Evolutionary conservation across 371 early-diverging fungal genomes (phyloP).

Genomic region (Rhizopus microsporus): DNA sequence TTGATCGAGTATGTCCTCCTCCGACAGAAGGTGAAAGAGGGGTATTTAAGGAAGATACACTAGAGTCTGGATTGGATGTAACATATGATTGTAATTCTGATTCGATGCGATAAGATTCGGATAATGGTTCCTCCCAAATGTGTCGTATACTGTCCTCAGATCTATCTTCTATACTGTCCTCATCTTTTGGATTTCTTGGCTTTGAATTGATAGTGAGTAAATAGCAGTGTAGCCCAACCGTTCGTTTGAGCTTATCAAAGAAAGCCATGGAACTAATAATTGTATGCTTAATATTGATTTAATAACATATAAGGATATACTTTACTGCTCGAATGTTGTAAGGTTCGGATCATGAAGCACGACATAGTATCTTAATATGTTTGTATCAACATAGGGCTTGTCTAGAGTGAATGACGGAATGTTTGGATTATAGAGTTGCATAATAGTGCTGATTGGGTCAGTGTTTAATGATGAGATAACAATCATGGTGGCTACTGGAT

Average conservation of each 20-base stretch:
- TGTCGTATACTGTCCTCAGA: conserved; percentile 18
- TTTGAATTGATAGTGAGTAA: conserved; percentile 61
- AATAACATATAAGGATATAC: conserved; percentile 9
- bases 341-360: conserved; percentile 72
- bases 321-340: conserved; percentile 58
- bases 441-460: conserved; percentile 75
- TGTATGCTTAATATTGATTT: not conserved
- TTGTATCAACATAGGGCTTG: conserved; percentile 68
- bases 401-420: conserved; percentile 59
- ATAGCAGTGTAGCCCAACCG: conserved; percentile 69
- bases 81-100: conserved; percentile 31
- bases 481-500: conserved; percentile 84
- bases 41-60: conserved; percentile 14
- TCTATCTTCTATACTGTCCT: conserved; percentile 20
- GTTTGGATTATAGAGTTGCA: conserved; percentile 60
- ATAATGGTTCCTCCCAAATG: conserved; percentile 24
- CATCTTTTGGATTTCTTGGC: conserved; percentile 33
- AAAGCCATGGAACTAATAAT: conserved; percentile 54
- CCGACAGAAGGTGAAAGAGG: conserved; percentile 14
- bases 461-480: conserved; percentile 77
- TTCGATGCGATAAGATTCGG: conserved; percentile 27
- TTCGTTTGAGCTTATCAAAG: conserved; percentile 66
- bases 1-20: conserved; percentile 26
- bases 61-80: conserved; percentile 8
- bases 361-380: conserved; percentile 70